Conservation (phyloP, 2,329 filamentous ascomycete genomes). For the Scytalidium sp. region DNA sequence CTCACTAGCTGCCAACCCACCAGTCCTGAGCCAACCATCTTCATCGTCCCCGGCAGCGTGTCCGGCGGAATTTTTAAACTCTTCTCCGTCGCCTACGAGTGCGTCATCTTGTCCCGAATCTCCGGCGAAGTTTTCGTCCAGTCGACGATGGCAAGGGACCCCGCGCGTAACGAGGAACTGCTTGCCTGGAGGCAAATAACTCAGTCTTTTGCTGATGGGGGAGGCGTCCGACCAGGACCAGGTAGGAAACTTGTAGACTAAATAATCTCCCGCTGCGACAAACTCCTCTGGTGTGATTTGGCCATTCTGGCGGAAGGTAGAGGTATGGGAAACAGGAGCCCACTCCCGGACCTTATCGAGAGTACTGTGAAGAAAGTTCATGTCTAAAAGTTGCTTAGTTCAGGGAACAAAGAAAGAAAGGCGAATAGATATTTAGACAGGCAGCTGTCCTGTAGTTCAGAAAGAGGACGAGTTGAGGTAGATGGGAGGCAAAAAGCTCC, state of each 20-base stretch:
- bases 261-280: conserved; percentile 89
- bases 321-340: conserved; percentile 83
- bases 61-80: conserved; percentile 46
- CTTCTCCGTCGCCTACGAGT: conserved; percentile 76
- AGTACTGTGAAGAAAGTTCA: conserved; percentile 91
- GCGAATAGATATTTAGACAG: not conserved
- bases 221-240: conserved; percentile 96
- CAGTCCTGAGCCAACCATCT: conserved; percentile 90
- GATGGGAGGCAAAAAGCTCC: not conserved
- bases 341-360: conserved; percentile 92
- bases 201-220: conserved; percentile 71
- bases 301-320: conserved; percentile 89
- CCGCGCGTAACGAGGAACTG: conserved; percentile 95
- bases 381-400: conserved; percentile 33
- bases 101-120: conserved; percentile 84
- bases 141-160: conserved; percentile 86
- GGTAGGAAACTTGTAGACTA: conserved; percentile 98
- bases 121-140: conserved; percentile 91
- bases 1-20: conserved; percentile 71
- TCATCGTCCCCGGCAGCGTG: conserved; percentile 59
- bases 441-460: not conserved
- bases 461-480: not conserved
- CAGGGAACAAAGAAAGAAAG: not conserved
- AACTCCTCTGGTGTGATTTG: conserved; percentile 99
- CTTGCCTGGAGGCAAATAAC: conserved; percentile 82